These are phyloP conservation scores for Amanita thiersii DNA, from an alignment of 768 basidiomycete species.

Conservation along the genomic window DNA sequence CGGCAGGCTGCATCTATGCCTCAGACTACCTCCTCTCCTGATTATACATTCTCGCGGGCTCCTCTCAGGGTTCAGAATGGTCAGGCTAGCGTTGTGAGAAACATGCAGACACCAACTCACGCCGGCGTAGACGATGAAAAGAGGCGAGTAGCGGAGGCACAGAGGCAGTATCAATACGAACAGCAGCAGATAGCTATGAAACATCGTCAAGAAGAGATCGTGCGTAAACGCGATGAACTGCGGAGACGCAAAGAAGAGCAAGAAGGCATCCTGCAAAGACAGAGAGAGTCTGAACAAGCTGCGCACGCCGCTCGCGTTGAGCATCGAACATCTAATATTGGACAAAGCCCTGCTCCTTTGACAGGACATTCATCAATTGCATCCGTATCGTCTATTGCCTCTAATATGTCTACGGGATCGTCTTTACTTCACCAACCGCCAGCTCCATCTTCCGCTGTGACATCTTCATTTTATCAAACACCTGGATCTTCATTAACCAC, in stretches of 20 bases:
- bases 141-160: constrained; percentile 4
- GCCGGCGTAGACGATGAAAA: neutral
- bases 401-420: constrained; percentile 12
- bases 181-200: constrained; percentile 36
- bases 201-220: constrained; percentile 39
- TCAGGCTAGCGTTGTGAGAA: neutral
- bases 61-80: constrained; percentile 11
- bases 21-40: constrained; percentile 12
- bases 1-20: constrained; percentile 13
- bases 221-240: constrained; percentile 23
- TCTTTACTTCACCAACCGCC: constrained; percentile 9
- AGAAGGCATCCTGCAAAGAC: constrained; percentile 47
- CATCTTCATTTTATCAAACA: constrained; percentile 8
- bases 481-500: constrained; percentile 8
- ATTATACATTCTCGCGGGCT: constrained; percentile 22
- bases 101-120: neutral
- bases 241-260: constrained; percentile 40
- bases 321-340: constrained; percentile 18
- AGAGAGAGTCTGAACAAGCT: constrained; percentile 50
- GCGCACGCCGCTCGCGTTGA: constrained; percentile 35
- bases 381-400: constrained; percentile 6
- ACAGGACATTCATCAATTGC: constrained; percentile 8
- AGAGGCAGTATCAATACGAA: constrained; percentile 12
- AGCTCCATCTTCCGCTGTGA: constrained; percentile 11
- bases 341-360: constrained; percentile 11